Percentiles rank a stretch among this genome's conserved stretches.
phyloP scores from a whole-genome alignment of 306 rosid genomes.

The Citrullus mucosospermus region DNA sequence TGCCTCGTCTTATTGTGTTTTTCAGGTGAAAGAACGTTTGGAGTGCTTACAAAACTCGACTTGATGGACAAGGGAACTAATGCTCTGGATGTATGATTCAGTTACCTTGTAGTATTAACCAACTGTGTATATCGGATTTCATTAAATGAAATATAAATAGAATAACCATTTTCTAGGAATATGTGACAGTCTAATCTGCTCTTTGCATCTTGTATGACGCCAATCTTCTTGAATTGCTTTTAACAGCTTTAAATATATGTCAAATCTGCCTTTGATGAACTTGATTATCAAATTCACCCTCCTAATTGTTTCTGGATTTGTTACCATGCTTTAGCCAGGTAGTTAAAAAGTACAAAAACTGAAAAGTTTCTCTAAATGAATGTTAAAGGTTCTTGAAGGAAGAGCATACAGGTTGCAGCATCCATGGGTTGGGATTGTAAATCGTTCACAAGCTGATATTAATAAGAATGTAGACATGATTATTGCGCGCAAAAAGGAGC shows the following conservation, averaged over 20 bases:
- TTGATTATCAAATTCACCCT: neutral
- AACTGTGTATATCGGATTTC: neutral
- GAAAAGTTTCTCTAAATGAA: slow-evolving; percentile 18
- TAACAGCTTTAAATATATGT: neutral
- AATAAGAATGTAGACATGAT: slow-evolving; percentile 92
- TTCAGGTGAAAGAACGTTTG: slow-evolving; percentile 93
- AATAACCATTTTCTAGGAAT: neutral
- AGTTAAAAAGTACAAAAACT: neutral
- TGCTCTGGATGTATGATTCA: slow-evolving; percentile 62
- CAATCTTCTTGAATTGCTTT: neutral
- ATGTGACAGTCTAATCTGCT: neutral
- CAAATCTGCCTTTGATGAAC: neutral
- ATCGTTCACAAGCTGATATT: slow-evolving; percentile 98
- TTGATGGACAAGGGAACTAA: slow-evolving; percentile 97
- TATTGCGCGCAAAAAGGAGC: slow-evolving; percentile 82
- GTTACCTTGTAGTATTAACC: neutral
- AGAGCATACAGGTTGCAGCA: slow-evolving; percentile 85
- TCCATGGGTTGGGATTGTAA: slow-evolving; percentile 99
- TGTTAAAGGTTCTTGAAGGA: slow-evolving; percentile 85
- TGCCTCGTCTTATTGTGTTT: slow-evolving; percentile 9
- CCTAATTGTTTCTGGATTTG: neutral
- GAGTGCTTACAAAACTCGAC: slow-evolving; percentile 89
- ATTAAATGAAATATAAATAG: neutral
- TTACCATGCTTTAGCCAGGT: slow-evolving; percentile 6
- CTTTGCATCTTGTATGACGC: neutral